Base-by-base conservation (phyloP, 352 stramenopile genomes). In the Globisporangium uncinulatum region DNA sequence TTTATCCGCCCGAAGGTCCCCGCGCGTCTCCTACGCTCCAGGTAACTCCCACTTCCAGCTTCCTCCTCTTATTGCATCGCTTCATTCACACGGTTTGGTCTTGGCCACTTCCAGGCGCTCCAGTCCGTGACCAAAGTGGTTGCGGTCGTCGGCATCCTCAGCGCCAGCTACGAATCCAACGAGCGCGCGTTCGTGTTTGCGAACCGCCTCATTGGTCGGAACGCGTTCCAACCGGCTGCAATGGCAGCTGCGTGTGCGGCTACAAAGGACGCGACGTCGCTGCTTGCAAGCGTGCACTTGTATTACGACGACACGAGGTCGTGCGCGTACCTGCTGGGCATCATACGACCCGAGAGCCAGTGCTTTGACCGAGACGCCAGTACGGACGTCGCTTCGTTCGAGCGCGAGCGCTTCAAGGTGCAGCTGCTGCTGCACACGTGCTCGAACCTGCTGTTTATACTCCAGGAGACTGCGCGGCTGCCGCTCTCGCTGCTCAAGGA, bases 181-280 rank as follows among this genome's bases (percentile, higher is more conserved):
- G 70, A 67, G 29, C 56, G 63, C 14, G 62, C 70, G 17, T 76
- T 71, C 48, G 62, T 74, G 42, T 80, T 89, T 45, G 63, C 74
- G 24, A 92, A 92, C 44, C 76, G 77, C 2, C 17, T 92, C 6
- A 82, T 92, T 7, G 79, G 81, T 8, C 76, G 68, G 45, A 63
- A 59, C 34, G 77, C 74, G 13, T 92, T 92, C 52, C 51, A 61
- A 53, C 62, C 62, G 9, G 54, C 68, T 4, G 53, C 56, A 6
- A 32, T 66, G 54, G 49, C 51, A n/a, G 44, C 42, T 0, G 29
- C 51, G n/a, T 43, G 31, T 41, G 32, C 41, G 2, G 8, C 48
- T 11, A 61, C 71, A 45, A 65, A 77, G 17, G 51, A 51, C 36
- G 52, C 37, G 19, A 11, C 50, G 11, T 57, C 55, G 24, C 46